phyloP scores from a whole-genome alignment of 768 basidiomycete species.

The Rhodotorula paludigena region DNA sequence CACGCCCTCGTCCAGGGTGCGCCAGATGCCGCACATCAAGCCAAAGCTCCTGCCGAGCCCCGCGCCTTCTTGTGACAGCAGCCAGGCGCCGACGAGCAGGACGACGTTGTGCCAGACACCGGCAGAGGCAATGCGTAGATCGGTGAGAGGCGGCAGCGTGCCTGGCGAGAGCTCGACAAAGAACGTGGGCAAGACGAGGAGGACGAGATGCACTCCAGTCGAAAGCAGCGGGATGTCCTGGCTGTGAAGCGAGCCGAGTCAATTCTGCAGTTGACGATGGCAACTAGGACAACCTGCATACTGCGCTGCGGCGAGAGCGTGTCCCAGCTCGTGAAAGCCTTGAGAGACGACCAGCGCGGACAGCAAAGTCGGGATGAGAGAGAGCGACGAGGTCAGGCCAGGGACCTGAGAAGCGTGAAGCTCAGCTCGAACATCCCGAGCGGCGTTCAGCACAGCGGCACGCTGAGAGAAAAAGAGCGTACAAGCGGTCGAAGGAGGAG shows the following conservation, averaged over 20 bases:
- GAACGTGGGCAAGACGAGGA: constrained; percentile 25
- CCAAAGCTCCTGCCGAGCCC: background rate
- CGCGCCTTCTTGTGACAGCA: background rate
- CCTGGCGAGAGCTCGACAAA: constrained; percentile 24
- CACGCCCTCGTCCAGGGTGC: constrained; percentile 4
- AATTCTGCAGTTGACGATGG: background rate
- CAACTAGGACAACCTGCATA: background rate
- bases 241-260: background rate
- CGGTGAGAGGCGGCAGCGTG: background rate
- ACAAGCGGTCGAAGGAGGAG: constrained; percentile 26
- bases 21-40: background rate
- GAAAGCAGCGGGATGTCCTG: constrained; percentile 10
- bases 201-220: constrained; percentile 8
- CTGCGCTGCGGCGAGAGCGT: constrained; percentile 24
- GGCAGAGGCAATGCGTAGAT: constrained; percentile 10
- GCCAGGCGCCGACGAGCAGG: background rate
- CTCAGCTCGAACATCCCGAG: too few relatives aligned
- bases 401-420: background rate
- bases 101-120: constrained; percentile 27
- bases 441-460: too few relatives aligned
- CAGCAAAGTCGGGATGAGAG: constrained; percentile 9
- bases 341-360: constrained; percentile 5
- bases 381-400: background rate
- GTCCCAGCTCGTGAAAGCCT: constrained; percentile 27
- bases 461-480: background rate